Evolutionary conservation across 139 green algal species (phyloP).

Genomic region (Closterium sp.): DNA sequence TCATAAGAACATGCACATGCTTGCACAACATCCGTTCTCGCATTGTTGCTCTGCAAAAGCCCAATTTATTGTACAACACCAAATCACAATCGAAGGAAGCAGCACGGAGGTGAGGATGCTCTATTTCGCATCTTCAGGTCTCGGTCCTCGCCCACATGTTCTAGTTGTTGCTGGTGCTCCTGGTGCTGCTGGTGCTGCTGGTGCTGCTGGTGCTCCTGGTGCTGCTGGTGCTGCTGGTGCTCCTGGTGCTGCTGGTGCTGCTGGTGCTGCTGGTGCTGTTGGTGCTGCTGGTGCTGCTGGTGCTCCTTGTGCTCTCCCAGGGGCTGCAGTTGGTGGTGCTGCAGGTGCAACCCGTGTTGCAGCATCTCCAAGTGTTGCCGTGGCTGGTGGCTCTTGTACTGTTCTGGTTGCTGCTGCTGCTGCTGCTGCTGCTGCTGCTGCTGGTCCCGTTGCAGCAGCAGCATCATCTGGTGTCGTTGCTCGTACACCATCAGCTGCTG

Average conservation of each 20-base stretch:
- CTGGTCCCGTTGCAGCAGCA: not conserved
- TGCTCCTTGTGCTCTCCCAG: too few species aligned
- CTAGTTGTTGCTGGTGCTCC: not conserved
- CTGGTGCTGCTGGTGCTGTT: too few species aligned
- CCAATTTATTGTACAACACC: not conserved
- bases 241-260: not conserved
- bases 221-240: not conserved
- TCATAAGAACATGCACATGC: too few species aligned
- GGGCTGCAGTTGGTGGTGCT: not conserved
- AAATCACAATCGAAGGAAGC: not conserved
- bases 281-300: too few species aligned
- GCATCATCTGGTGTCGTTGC: not conserved
- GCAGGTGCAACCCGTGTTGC: too few species aligned
- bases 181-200: not conserved
- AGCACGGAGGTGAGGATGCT: not conserved
- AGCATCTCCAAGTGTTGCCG: too few species aligned
- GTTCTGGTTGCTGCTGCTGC: not conserved
- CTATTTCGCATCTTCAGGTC: not conserved
- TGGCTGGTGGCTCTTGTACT: too few species aligned
- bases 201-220: not conserved
- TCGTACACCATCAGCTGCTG: not conserved
- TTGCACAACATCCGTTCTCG: too few species aligned
- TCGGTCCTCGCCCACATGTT: not conserved
- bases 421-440: not conserved
- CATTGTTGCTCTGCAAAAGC: too few species aligned